Conservation (phyloP, 257 asterid species). For the Solanum sitiens region DNA sequence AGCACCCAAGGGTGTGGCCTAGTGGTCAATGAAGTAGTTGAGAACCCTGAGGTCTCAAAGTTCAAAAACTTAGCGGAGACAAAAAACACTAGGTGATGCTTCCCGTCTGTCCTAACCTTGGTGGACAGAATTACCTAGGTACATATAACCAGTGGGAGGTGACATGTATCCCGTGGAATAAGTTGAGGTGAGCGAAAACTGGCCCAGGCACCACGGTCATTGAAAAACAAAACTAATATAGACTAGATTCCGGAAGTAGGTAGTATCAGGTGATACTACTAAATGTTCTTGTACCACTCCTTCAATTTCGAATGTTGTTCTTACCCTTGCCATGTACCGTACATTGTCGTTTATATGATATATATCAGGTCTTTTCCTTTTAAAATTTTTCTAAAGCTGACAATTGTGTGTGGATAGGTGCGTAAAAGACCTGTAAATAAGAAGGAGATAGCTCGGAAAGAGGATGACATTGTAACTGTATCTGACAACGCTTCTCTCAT, state of each 20-base stretch:
- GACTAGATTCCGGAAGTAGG: neutral
- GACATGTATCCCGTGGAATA: neutral
- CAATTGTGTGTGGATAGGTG: slow-evolving; percentile 40
- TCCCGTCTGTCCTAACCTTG: neutral
- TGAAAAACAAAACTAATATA: neutral
- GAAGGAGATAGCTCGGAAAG: slow-evolving; percentile 82
- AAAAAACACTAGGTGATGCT: neutral
- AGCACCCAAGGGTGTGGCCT: neutral
- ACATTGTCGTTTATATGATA: neutral
- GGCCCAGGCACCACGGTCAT: neutral
- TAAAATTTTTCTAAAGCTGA: neutral
- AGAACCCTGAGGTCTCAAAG: neutral
- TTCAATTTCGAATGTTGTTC: neutral
- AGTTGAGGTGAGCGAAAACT: neutral
- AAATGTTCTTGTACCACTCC: neutral
- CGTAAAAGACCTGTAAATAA: slow-evolving; percentile 96
- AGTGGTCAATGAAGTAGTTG: neutral
- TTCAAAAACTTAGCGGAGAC: neutral
- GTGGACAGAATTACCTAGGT: neutral
- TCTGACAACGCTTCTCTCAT: slow-evolving; percentile 61
- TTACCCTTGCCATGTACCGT: neutral
- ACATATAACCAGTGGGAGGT: neutral
- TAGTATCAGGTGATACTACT: neutral
- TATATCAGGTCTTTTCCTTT: neutral
- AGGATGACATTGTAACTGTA: slow-evolving; percentile 84